These are phyloP conservation scores for Calonectria pteridis DNA, from an alignment of 2,329 filamentous ascomycete species.

Conservation along the genomic window DNA sequence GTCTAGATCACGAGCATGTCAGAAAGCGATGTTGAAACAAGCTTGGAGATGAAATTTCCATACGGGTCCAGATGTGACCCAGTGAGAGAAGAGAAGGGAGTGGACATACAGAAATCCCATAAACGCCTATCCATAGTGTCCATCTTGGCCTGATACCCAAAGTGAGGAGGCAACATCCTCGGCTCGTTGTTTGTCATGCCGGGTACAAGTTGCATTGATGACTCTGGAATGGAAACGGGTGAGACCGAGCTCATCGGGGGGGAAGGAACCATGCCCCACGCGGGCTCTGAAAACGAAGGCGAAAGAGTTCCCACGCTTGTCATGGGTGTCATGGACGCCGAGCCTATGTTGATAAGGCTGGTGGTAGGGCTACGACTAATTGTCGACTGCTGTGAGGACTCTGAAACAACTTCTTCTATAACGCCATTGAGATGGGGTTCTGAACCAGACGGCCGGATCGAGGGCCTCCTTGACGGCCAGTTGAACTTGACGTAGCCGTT, in stretches of 20 bases:
- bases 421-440: slow-evolving; percentile 23
- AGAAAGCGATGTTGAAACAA: neutral
- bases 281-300: slow-evolving; percentile 22
- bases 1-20: slow-evolving; percentile 43
- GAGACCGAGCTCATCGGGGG: slow-evolving; percentile 16
- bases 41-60: neutral
- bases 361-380: slow-evolving; percentile 23
- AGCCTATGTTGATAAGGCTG: slow-evolving; percentile 18
- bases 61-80: neutral
- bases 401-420: slow-evolving; percentile 33
- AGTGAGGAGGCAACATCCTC: slow-evolving; percentile 44
- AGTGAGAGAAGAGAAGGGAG: neutral
- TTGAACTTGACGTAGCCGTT: slow-evolving; percentile 56
- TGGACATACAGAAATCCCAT: slow-evolving; percentile 52
- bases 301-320: slow-evolving; percentile 13
- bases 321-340: slow-evolving; percentile 16
- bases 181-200: slow-evolving; percentile 34
- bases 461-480: slow-evolving; percentile 45
- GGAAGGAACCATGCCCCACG: slow-evolving; percentile 27
- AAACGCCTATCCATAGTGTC: slow-evolving; percentile 49
- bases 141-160: slow-evolving; percentile 50
- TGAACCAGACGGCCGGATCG: slow-evolving; percentile 28
- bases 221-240: slow-evolving; percentile 25
- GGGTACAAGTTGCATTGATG: slow-evolving; percentile 16
- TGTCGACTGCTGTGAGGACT: slow-evolving; percentile 20